A percentile compares a stretch with the other conserved stretches of the same genome.
Conservation (phyloP, 192 early-diverging fungal species). For the Paraglomus occultum region DNA sequence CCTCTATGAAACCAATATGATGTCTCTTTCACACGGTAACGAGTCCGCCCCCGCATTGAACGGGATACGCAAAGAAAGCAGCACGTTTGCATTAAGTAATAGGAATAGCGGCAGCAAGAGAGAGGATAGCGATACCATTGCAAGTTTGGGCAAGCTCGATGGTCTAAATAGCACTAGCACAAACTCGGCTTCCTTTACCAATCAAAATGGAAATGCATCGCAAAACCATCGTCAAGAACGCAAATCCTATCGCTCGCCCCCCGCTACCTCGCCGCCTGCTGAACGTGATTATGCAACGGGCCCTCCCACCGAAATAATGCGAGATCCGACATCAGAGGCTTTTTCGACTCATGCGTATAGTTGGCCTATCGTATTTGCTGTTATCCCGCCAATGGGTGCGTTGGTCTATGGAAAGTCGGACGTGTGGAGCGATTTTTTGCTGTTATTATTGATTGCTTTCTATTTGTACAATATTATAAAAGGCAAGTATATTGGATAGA, state of each 20-base stretch:
- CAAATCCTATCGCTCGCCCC: too few relatives aligned
- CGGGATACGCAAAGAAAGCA: too few relatives aligned
- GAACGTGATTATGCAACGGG: slow-evolving; percentile 25
- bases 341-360: slow-evolving; percentile 46
- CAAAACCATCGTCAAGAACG: too few relatives aligned
- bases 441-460: slow-evolving; percentile 52
- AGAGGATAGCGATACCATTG: too few relatives aligned
- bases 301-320: slow-evolving; percentile 23
- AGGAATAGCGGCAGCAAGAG: too few relatives aligned
- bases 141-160: too few relatives aligned
- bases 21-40: background rate
- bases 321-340: slow-evolving; percentile 30
- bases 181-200: too few relatives aligned
- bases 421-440: slow-evolving; percentile 58
- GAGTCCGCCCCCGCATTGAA: background rate
- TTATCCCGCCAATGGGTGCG: slow-evolving; percentile 54
- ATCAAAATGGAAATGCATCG: too few relatives aligned
- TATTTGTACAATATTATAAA: slow-evolving; percentile 61
- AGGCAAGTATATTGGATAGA: slow-evolving; percentile 45
- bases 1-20: slow-evolving; percentile 15
- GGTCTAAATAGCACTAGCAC: too few relatives aligned
- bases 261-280: background rate
- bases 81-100: too few relatives aligned
- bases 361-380: slow-evolving; percentile 60
- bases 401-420: slow-evolving; percentile 59